phyloP scores from a whole-genome alignment of 2,329 filamentous ascomycete genomes.

The Myriosclerotinia curreyana region DNA sequence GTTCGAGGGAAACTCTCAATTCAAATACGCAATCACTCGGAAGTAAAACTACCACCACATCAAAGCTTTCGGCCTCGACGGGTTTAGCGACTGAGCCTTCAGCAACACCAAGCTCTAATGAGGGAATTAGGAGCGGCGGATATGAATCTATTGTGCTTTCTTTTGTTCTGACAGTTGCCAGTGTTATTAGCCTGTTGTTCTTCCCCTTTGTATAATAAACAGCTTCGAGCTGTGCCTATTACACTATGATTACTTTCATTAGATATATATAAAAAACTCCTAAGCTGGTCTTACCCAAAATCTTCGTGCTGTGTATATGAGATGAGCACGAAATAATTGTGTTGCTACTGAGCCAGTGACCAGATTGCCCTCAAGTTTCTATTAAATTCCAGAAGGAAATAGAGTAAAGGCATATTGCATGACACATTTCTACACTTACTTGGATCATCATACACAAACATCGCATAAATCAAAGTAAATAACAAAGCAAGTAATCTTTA shows the following conservation, averaged over 20 bases:
- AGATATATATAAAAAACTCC: too few relatives aligned
- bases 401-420: neutral
- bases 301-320: too few relatives aligned
- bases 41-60: neutral
- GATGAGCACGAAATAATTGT: too few relatives aligned
- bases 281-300: too few relatives aligned
- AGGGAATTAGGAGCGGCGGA: neutral
- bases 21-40: neutral
- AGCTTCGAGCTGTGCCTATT: too few relatives aligned
- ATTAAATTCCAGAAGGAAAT: neutral
- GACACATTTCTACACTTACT: too few relatives aligned
- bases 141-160: neutral
- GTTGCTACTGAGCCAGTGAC: neutral
- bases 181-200: too few relatives aligned
- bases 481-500: neutral
- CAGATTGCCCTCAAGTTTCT: neutral
- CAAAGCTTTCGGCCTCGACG: neutral
- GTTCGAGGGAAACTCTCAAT: neutral
- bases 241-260: too few relatives aligned
- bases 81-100: neutral
- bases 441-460: neutral
- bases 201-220: too few relatives aligned
- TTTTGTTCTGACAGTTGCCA: neutral
- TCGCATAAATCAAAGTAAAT: neutral
- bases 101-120: neutral